Conservation (phyloP, 2,329 filamentous ascomycete genomes). For the Colletotrichum sp. region DNA sequence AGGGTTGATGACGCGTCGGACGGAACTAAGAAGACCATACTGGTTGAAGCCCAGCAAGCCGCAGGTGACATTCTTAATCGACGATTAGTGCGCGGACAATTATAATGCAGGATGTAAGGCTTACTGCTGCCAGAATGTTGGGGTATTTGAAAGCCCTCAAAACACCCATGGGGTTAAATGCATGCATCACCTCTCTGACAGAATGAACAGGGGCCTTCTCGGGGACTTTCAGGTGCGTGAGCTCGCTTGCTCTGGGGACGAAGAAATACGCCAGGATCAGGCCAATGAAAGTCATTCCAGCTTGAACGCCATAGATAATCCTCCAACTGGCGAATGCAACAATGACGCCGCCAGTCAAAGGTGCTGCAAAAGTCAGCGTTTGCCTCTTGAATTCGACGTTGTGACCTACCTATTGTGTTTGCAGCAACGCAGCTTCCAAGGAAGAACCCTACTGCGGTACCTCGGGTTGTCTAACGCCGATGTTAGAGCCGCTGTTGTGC, state of each 20-base stretch:
- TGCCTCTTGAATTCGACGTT: too few species aligned
- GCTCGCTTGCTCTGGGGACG: conserved; percentile 71
- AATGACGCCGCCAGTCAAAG: conserved; percentile 62
- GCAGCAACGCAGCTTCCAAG: conserved; percentile 21
- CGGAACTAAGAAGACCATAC: conserved; percentile 70
- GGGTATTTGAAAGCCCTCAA: conserved; percentile 69
- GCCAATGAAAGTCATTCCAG: conserved; percentile 63
- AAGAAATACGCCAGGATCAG: conserved; percentile 61
- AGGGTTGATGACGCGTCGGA: conserved; percentile 74
- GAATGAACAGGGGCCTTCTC: conserved; percentile 42
- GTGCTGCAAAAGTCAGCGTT: background rate
- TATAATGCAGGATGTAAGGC: conserved; percentile 16
- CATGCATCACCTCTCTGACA: conserved; percentile 27
- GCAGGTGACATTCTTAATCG: conserved; percentile 19
- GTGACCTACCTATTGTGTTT: conserved; percentile 3
- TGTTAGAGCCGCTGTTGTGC: background rate
- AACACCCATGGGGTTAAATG: conserved; percentile 71
- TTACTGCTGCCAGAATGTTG: conserved; percentile 64
- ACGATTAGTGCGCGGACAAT: fast-evolving
- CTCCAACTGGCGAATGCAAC: conserved; percentile 73
- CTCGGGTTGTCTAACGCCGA: conserved; percentile 3
- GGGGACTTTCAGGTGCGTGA: conserved; percentile 54
- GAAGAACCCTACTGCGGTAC: conserved; percentile 20
- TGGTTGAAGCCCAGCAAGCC: conserved; percentile 70
- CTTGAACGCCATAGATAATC: conserved; percentile 74